Base-by-base conservation (phyloP, 1,284 basidiomycete genomes). In the Porogramme epimiltina region DNA sequence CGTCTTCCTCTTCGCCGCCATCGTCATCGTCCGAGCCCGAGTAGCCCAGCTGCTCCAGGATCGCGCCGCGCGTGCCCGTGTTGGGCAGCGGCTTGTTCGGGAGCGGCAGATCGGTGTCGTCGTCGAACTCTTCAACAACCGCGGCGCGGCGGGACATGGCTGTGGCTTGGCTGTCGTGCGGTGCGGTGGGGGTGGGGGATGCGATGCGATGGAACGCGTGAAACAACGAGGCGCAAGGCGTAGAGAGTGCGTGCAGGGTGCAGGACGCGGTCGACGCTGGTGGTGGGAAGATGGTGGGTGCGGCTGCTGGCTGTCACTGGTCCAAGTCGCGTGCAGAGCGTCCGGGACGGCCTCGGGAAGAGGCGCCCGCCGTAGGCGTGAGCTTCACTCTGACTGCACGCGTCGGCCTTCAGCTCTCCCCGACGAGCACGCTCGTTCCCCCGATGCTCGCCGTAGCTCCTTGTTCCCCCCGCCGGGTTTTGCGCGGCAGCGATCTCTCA, bases 101-200 rank as follows among this genome's bases (percentile, higher is more conserved):
- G 38, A 88, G 75, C 2, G 85, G 87, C 39, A 94, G 79, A 67
- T 95, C 92, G 16, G 90, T 91, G 64, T 94, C 91, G 73, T 95
- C 92, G 80, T 94, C 91, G 66, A 93, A 95, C 61, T 89, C 83
- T 59, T 84, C 87, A 42, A 87, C 78, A 49, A 84, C 74, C 54
- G 80, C 80, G 58, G 83, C 70, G 43, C 80, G 77, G 60, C 81
- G 80, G 55, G 85, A 83, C 88, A 90, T 89, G 62, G 55, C 71
- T 37, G 16, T 37, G 34, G 34, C 9, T 31, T 31, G 28, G 13
- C n/a, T n/a, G n/a, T n/a, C n/a, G n/a, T n/a, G n/a, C 13, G 28
- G 8, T 31, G 13, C 28, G 28, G 28, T 13, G 28, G 6, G 28
- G 8, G 28, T 31, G 28, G 6, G 28, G 28, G 28, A 31, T 6